These are phyloP conservation scores for Brettanomyces custersianus DNA, from an alignment of 805 yeast genomes.

Conservation along the genomic window DNA sequence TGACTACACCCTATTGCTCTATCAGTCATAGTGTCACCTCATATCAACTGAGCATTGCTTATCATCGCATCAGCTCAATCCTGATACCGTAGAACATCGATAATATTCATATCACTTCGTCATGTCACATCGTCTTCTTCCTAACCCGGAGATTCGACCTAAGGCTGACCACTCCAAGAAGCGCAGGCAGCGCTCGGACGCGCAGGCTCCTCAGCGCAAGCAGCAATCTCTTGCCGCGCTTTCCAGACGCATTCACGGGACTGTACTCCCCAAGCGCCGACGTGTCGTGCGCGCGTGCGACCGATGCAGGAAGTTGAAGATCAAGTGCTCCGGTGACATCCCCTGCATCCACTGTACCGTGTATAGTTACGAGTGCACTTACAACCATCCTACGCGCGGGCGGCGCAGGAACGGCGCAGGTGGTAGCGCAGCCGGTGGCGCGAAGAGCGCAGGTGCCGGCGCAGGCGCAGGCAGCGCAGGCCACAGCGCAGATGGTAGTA, in stretches of 20 bases:
- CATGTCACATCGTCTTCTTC: no score
- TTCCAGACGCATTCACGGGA: constrained; percentile 1
- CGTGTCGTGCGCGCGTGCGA: constrained; percentile 44
- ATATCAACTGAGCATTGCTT: no score
- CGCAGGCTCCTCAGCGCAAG: no score
- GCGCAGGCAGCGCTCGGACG: no score
- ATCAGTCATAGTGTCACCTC: no score
- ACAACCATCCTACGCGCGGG: constrained; percentile 53
- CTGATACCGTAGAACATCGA: no score
- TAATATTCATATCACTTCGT: no score
- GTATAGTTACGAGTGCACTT: constrained; percentile 76
- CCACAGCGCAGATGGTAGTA: background rate
- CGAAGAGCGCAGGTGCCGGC: background rate
- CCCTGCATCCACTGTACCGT: constrained; percentile 67
- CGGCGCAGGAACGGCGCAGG: constrained; percentile 27
- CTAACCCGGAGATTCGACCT: no score
- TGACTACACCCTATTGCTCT: no score
- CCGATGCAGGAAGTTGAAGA: constrained; percentile 40
- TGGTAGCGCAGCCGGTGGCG: constrained; percentile 1
- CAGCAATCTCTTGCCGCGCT: background rate
- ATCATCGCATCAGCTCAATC: no score
- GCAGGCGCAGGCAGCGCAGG: background rate
- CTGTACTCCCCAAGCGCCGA: constrained; percentile 21
- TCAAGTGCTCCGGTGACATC: constrained; percentile 41
- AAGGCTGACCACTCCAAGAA: no score